Base-by-base conservation (phyloP, 2,329 filamentous ascomycete genomes). In the Decorospora gaudefroyi region DNA sequence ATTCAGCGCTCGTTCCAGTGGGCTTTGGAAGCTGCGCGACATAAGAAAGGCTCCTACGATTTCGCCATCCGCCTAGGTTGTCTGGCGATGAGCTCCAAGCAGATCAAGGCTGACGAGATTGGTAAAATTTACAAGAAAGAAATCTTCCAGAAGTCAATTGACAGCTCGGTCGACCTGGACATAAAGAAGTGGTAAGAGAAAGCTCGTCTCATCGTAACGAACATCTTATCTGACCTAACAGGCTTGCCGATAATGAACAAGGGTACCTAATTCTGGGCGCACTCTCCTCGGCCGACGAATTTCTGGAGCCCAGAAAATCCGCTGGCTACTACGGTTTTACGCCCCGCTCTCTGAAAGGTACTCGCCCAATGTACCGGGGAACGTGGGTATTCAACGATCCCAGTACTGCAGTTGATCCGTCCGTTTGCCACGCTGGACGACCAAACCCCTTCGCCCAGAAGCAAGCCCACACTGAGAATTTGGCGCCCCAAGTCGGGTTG, bases 321-420 rank as follows among this genome's bases (percentile, higher is more conserved):
- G 52, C 45, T 22, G 46, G 34, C 4, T 57, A 43, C 18, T 65
- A 49, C 40, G 57, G 61, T 1, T 43, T 43, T 34, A 44, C 34
- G 10, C 55, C 65, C 1, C 9, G 27, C 0, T 47, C 53, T 0
- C 35, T 67, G 6, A 12, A 52, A 12, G 36, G 57, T 6, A 62
- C 50, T 12, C 46, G 44, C 1, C 66, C 65, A 4, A 55, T 49
- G 5, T 51, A 64, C 16, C 60, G 61, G 9, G 62, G 59, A 3
- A 60, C 56, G 2, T 69, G 61, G 62, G 51, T 65, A 2, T 62
- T 68, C 23, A 30, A 28, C 3, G 64, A 69, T 28, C 64, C 64
- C 2, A 59, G 56, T 26, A 45, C 21, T 25, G 7, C 36, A 6
- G 26, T 29, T 21, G 36, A 12, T n/a, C 25, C 43, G 6, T 30